Conservation (phyloP, 2,329 filamentous ascomycete species). For the Claviceps pazoutovae region DNA sequence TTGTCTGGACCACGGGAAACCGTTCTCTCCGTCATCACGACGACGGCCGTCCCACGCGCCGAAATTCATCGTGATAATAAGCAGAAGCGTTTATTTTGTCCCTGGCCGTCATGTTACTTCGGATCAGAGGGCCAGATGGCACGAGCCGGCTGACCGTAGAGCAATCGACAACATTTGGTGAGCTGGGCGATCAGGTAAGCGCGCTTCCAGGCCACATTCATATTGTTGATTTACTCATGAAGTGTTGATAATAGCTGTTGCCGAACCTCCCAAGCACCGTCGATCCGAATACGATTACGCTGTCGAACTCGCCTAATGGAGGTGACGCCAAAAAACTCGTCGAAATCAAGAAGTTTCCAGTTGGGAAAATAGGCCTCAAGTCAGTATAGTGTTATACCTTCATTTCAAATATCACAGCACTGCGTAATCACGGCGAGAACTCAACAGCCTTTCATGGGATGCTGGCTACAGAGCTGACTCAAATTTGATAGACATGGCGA, state of each 20-base stretch:
- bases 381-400: conserved; percentile 13
- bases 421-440: background rate
- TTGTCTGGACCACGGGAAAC: background rate
- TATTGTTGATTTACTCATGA: background rate
- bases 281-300: conserved; percentile 42
- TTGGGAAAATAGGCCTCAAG: conserved; percentile 48
- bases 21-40: background rate
- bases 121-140: conserved; percentile 83
- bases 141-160: conserved; percentile 77
- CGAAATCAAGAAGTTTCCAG: conserved; percentile 41
- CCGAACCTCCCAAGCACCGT: conserved; percentile 47
- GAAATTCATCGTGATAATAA: background rate
- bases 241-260: conserved; percentile 31
- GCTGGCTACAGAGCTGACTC: conserved; percentile 9
- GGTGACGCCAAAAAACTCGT: conserved; percentile 43
- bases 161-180: conserved; percentile 55
- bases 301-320: conserved; percentile 47
- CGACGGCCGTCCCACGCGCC: background rate
- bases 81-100: conserved; percentile 6
- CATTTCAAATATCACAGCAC: no score
- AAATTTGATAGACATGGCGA: conserved; percentile 61
- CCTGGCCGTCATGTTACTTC: conserved; percentile 53
- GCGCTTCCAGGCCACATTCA: background rate
- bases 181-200: conserved; percentile 39
- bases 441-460: conserved; percentile 4